Evolutionary conservation across 345 rosid species (phyloP), one percentile per base, ranked within the genome.

Genomic region (Corchorus olitorius): DNA sequence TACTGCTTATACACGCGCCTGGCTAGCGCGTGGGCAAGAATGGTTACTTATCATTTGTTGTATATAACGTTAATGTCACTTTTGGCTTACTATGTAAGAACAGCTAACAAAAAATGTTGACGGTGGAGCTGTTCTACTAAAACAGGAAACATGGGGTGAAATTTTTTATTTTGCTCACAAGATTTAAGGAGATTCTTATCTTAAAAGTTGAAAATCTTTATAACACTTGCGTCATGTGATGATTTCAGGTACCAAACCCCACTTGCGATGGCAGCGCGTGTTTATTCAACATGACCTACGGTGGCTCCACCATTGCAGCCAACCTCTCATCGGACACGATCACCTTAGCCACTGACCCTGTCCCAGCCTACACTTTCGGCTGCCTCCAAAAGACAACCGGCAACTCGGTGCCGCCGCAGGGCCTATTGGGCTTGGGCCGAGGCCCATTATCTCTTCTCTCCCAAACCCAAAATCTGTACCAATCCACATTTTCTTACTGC

Each of bases 401-500:
- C 76, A 83, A 79, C 79, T 90, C 98, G 2, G 41, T 87, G 16
- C 98, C 98, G 14, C 88, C 95, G 0, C 99, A 96, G 79, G 99
- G 99, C 5, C 89, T 96, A 0, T 65, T 93, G 81, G 99, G 99
- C 10, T 75, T 93, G 8, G 95, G 97, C 27, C 89, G 99, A 50
- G 99, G 99, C 59, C 91, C 98, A 8, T 70, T 93, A 17, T 96
- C 99, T 1, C 77, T 96, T 17, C 61, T 91, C 70, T 90, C 97
- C 2, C 99, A 96, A 74, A 82, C 98, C 80, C 91, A 90, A 78
- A 79, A 61, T 73, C 82, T 93, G 2, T 96, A 92, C 79, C 76
- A 82, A 58, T 89, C 95, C 19, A 92, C 97, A 1, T 96, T 96
- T 81, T 96, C 99, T 0, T 96, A 92, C 59, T 96, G 99, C 83